phyloP scores from a whole-genome alignment of 148 eudicot genomes.

The Rhododendron simsii region DNA sequence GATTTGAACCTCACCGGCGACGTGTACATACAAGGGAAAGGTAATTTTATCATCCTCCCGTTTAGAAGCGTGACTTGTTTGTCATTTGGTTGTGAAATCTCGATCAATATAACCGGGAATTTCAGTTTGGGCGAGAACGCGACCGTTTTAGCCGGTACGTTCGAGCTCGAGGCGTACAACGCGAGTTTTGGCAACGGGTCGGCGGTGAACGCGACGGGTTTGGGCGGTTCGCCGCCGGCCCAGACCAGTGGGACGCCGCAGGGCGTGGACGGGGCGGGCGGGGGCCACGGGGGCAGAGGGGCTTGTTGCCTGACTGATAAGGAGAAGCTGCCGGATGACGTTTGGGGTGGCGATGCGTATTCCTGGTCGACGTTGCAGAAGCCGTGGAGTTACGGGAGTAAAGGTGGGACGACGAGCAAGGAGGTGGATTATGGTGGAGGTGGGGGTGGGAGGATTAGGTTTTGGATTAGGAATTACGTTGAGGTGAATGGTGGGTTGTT shows the following conservation, averaged over 20 bases:
- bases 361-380: conserved; percentile 61
- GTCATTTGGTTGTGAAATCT: conserved; percentile 57
- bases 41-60: conserved; percentile 76
- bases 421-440: conserved; percentile 89
- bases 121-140: conserved; percentile 76
- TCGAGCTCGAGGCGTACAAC: conserved; percentile 55
- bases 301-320: conserved; percentile 66
- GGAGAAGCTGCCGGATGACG: conserved; percentile 66
- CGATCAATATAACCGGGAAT: conserved; percentile 62
- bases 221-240: conserved; percentile 72
- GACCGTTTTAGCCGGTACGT: conserved; percentile 47
- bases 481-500: conserved; percentile 71
- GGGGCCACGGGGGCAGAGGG: conserved; percentile 94
- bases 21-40: conserved; percentile 78
- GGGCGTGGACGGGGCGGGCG: conserved; percentile 84
- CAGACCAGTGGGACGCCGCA: conserved; percentile 88
- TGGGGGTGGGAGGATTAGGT: conserved; percentile 79
- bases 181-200: conserved; percentile 62
- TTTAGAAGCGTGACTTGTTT: conserved; percentile 53
- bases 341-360: conserved; percentile 97
- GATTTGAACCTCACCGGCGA: conserved; percentile 62
- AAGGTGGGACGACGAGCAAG: conserved; percentile 83
- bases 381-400: conserved; percentile 93
- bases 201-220: conserved; percentile 65
- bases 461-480: conserved; percentile 34